Evolutionary conservation across 176 grass and related monocot genomes (phyloP).

Genomic region (Eleusine coracana): DNA sequence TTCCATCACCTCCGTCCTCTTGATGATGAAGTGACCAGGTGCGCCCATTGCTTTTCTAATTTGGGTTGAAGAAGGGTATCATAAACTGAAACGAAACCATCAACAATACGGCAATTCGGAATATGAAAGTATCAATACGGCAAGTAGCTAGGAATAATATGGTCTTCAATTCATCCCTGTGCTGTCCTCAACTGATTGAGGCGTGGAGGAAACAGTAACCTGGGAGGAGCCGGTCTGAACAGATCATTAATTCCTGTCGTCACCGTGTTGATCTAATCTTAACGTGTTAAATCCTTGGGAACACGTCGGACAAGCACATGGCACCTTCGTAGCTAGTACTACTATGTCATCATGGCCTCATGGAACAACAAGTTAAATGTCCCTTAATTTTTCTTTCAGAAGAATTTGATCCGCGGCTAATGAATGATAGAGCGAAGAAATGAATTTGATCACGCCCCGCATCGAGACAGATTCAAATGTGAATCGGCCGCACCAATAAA

Average conservation of each 20-base stretch:
- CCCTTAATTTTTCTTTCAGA: not conserved
- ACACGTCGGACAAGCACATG: conserved; percentile 24
- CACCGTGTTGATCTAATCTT: not conserved
- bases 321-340: not conserved
- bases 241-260: not conserved
- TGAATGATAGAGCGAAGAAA: not conserved
- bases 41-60: not conserved
- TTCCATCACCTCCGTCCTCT: not conserved
- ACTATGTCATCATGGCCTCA: not conserved
- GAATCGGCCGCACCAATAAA: conserved; percentile 45
- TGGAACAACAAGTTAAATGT: not conserved
- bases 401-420: conserved; percentile 4
- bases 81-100: not conserved
- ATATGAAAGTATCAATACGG: not conserved
- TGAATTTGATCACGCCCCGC: not conserved
- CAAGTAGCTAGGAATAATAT: not conserved
- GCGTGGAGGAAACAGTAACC: conserved; percentile 14
- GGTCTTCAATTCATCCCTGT: not conserved
- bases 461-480: conserved; percentile 49
- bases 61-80: not conserved
- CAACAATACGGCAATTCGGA: too few species aligned
- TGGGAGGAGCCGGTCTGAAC: not conserved
- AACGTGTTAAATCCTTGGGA: not conserved
- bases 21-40: not conserved
- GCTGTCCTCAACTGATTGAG: conserved; percentile 2